Conservation (phyloP, 495 filamentous ascomycete species). For the Oidiodendron maius region DNA sequence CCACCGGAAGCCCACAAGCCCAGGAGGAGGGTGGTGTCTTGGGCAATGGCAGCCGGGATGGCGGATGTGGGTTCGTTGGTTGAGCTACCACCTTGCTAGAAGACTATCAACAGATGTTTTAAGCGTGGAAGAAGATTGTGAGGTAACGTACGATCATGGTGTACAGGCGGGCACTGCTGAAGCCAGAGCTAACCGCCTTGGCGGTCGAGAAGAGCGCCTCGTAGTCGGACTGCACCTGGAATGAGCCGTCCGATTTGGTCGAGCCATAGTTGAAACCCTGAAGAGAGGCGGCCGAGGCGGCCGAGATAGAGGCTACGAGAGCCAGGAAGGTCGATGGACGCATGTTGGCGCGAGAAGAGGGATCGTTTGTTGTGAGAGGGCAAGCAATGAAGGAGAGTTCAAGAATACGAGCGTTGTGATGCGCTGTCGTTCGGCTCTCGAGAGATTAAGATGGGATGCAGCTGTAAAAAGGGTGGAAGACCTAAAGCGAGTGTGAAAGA, state of each 20-base stretch:
- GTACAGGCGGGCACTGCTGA: conserved; percentile 61
- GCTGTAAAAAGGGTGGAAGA: too few species aligned
- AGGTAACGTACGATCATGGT: conserved; percentile 36
- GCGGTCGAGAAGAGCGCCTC: conserved; percentile 64
- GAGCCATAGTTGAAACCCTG: conserved; percentile 85
- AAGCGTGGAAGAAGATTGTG: neutral
- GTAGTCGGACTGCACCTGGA: conserved; percentile 62
- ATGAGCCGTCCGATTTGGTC: conserved; percentile 51
- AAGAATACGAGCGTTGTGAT: too few species aligned
- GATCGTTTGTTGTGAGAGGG: too few species aligned
- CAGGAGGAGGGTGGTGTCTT: conserved; percentile 66
- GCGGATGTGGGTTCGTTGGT: conserved; percentile 55
- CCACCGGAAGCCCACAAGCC: conserved; percentile 74
- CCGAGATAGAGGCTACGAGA: conserved; percentile 20
- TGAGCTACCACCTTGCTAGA: conserved; percentile 47
- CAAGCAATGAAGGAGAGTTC: too few species aligned
- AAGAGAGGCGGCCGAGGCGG: conserved; percentile 28
- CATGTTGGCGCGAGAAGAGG: conserved; percentile 16
- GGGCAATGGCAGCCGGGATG: conserved; percentile 74
- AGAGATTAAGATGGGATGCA: too few species aligned
- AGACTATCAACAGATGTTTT: neutral
- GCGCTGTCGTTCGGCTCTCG: too few species aligned
- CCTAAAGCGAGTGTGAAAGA: neutral
- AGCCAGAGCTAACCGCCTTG: conserved; percentile 64
- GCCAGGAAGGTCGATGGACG: conserved; percentile 19